A percentile compares a stretch with the other conserved stretches of the same genome.
These are phyloP conservation scores for Pseudodiploospora longispora DNA, from an alignment of 2,329 filamentous ascomycete genomes.

Conservation along the genomic window DNA sequence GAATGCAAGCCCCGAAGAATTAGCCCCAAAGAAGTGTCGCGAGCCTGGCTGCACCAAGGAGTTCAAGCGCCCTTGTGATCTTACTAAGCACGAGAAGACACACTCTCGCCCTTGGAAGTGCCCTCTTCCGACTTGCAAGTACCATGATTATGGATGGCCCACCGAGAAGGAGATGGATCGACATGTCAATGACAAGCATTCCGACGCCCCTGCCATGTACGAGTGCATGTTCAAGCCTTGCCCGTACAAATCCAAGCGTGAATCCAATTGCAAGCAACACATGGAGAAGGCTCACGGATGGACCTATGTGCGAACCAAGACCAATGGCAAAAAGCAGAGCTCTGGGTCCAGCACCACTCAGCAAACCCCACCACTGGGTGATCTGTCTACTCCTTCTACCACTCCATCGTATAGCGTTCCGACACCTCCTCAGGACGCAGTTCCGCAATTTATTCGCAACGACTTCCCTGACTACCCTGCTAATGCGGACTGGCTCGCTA, in stretches of 20 bases:
- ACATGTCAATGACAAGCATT: slow-evolving; percentile 95
- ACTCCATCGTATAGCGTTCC: slow-evolving; percentile 41
- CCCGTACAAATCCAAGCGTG: slow-evolving; percentile 88
- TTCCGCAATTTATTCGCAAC: slow-evolving; percentile 22
- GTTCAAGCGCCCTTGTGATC: slow-evolving; percentile 93
- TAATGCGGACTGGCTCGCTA: slow-evolving; percentile 36
- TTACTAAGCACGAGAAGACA: slow-evolving; percentile 97
- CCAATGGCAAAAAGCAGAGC: slow-evolving; percentile 62
- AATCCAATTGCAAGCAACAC: slow-evolving; percentile 96
- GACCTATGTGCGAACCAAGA: slow-evolving; percentile 87
- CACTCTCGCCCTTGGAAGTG: slow-evolving; percentile 97
- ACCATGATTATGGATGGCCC: slow-evolving; percentile 83
- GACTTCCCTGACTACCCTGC: slow-evolving; percentile 44
- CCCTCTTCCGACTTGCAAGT: slow-evolving; percentile 73
- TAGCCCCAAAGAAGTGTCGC: slow-evolving; percentile 69
- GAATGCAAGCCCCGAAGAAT: slow-evolving; percentile 77
- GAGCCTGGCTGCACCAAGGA: slow-evolving; percentile 75
- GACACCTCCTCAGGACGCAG: slow-evolving; percentile 48
- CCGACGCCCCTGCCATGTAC: slow-evolving; percentile 67
- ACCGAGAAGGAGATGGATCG: slow-evolving; percentile 97
- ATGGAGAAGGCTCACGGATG: slow-evolving; percentile 96
- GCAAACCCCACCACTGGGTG: slow-evolving; percentile 51
- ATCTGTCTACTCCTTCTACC: slow-evolving; percentile 54
- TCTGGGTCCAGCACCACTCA: slow-evolving; percentile 40
- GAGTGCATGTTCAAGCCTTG: slow-evolving; percentile 78